A percentile compares a stretch with the other conserved stretches of the same genome.
phyloP scores from a whole-genome alignment of 352 stramenopile species.

The Pythium phragmitis region DNA sequence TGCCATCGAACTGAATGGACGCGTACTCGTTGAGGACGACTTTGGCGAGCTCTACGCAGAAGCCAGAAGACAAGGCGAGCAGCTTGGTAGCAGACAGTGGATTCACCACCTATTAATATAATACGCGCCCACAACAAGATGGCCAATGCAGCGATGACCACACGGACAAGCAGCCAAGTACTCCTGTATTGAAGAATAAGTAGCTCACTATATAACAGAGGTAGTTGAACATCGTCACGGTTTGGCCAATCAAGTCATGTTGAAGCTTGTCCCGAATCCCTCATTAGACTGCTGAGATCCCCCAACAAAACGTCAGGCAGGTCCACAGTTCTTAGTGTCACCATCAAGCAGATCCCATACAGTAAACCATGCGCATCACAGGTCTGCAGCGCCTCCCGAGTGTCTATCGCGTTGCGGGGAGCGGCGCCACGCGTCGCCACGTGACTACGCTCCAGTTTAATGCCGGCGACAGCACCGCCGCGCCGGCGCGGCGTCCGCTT shows the following conservation, averaged over 20 bases:
- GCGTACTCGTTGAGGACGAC: conserved; percentile 52
- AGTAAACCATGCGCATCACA: background rate
- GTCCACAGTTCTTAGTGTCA: background rate
- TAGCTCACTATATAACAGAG: conserved; percentile 20
- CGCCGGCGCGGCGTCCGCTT: conserved; percentile 42
- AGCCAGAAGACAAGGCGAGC: conserved; percentile 29
- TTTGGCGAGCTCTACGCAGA: conserved; percentile 42
- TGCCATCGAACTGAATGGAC: conserved; percentile 46
- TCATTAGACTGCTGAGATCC: background rate
- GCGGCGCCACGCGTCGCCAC: background rate
- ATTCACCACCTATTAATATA: too few relatives aligned
- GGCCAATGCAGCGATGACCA: background rate
- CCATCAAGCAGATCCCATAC: conserved; percentile 1
- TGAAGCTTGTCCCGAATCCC: conserved; percentile 10
- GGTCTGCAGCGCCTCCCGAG: background rate
- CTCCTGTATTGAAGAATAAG: background rate
- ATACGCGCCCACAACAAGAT: background rate
- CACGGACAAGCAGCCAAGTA: background rate
- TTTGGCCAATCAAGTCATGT: conserved; percentile 28
- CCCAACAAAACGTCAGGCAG: too few relatives aligned
- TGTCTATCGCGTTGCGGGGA: background rate
- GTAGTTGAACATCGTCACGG: conserved; percentile 15
- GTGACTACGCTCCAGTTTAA: conserved; percentile 25
- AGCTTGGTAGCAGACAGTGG: too few relatives aligned
- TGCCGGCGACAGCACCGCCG: background rate